Evolutionary conservation across 495 filamentous ascomycete genomes (phyloP), one percentile per base, ranked within the genome.

Genomic region (Trichoderma reesei): DNA sequence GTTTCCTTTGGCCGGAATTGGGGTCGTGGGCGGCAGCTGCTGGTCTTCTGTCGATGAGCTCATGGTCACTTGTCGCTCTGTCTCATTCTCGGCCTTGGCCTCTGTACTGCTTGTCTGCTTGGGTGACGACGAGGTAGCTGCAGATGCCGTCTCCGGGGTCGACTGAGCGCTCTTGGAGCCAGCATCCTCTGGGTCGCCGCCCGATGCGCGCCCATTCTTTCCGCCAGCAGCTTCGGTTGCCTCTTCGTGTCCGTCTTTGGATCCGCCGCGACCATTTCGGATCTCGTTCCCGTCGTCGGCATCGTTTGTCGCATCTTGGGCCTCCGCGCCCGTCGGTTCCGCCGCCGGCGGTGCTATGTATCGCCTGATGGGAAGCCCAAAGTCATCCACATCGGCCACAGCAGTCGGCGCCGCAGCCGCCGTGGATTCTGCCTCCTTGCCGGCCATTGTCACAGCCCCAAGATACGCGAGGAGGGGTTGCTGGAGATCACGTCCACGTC

Each of bases 361-460:
- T 66, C 78, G 79, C 69, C 68, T 72, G 39, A 84, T 74, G 48
- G 80, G 82, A 60, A 85, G 72, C 33, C 82, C 82, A 69, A 84
- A 85, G 54, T 85, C 82, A 69, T 85, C 83, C 26, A 76, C 63
- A 67, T 85, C 77, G 14, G 13, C n/a, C 16, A 62, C 39, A 46
- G 39, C 59, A 20, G 59, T 38, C 9, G 59, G 4, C 18, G 59
- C 31, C 18, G 59, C 18, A 16, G 59, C 59, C 6, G 26, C 34
- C 34, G 9, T 20, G 34, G 59, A 18, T 16, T 61, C 34, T 61
- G 34, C 34, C n/a, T 41, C 59, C 34, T 61, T 38, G 48, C 48
- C n/a, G 20, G 48, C 48, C 48, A 56, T 56, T 31, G 48, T 56
- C 48, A 34, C 48, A 18, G 42, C 42, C 42, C 42, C 42, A 56